Evolutionary conservation across 805 yeast genomes (phyloP), one percentile per base, ranked within the genome.

Genomic region (Dipodascus albidus): DNA sequence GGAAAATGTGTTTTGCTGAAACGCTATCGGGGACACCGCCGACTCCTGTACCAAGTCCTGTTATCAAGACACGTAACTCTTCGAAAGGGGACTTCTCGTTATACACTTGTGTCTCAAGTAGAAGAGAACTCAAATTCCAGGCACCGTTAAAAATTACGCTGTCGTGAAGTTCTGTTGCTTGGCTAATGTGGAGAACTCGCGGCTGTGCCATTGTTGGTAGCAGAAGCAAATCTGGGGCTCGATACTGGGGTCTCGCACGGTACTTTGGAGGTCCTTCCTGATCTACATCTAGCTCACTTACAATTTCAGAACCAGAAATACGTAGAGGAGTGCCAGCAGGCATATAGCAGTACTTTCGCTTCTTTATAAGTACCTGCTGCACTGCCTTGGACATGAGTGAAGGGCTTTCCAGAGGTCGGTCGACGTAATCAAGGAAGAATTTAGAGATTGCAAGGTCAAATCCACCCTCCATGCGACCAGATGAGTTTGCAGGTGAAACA

Each of bases 401-500:
- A 52, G 55, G n/a, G 62, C 51, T 44, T 55, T 51, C 2, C 23
- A 42, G 42, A 59, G 64, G 1, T 62, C 58, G 21, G 17, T 21
- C n/a, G 22, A 38, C 23, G 19, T 38, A 38, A 1, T 52, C 49
- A 20, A 55, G 48, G 53, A 64, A 71, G 50, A 65, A 60, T 3
- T 57, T 49, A 1, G 74, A 70, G 21, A 73, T 57, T 0, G 68
- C 71, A 48, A 60, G 58, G 59, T 77, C 81, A 59, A 77, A 74
- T 0, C 81, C 81, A 1, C 81, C 82, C 2, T 76, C 77, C 58
- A 77, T 64, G 50, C 67, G 72, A 2, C 80, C 81, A 52, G 71
- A 66, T 1, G 78, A 72, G 55, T 77, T 77, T 1, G 81, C 81
- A 1, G 81, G 81, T 1, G 80, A 75, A 1, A 77, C 70, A 17